Evolutionary conservation across 208 protist species (phyloP).

Genomic region (Trypanosoma rangeli): DNA sequence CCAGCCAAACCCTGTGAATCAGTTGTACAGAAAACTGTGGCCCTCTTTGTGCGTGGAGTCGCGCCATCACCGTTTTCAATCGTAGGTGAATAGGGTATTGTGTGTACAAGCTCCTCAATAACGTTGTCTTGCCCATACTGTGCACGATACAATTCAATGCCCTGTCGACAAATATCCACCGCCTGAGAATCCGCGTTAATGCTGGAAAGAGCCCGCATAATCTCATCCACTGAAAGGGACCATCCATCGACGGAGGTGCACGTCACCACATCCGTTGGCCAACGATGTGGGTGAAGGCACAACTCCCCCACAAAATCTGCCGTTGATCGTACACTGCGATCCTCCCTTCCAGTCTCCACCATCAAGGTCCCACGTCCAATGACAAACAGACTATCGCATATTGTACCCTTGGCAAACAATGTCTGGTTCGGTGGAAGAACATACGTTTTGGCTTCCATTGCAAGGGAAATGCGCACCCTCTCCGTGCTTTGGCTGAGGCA

Average conservation of each 20-base stretch:
- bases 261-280: slow-evolving; percentile 55
- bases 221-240: slow-evolving; percentile 44
- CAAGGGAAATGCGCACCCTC: slow-evolving; percentile 59
- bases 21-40: neutral
- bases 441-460: slow-evolving; percentile 39
- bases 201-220: slow-evolving; percentile 47
- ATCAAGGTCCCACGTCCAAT: slow-evolving; percentile 67
- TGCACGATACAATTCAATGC: slow-evolving; percentile 67
- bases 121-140: slow-evolving; percentile 63
- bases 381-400: slow-evolving; percentile 70
- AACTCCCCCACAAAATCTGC: slow-evolving; percentile 76
- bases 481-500: slow-evolving; percentile 86
- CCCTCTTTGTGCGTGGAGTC: neutral
- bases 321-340: slow-evolving; percentile 8
- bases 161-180: slow-evolving; percentile 73
- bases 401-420: slow-evolving; percentile 41
- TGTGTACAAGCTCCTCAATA: slow-evolving; percentile 31
- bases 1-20: neutral
- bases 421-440: slow-evolving; percentile 49
- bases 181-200: slow-evolving; percentile 63
- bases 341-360: slow-evolving; percentile 27
- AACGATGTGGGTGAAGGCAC: slow-evolving; percentile 74
- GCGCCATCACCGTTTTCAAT: neutral
- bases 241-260: slow-evolving; percentile 78
- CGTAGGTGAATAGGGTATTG: neutral